Percentiles rank a stretch among this genome's conserved stretches.
Conservation (phyloP, 805 yeast genomes). For the Hanseniaspora clermontiae region DNA sequence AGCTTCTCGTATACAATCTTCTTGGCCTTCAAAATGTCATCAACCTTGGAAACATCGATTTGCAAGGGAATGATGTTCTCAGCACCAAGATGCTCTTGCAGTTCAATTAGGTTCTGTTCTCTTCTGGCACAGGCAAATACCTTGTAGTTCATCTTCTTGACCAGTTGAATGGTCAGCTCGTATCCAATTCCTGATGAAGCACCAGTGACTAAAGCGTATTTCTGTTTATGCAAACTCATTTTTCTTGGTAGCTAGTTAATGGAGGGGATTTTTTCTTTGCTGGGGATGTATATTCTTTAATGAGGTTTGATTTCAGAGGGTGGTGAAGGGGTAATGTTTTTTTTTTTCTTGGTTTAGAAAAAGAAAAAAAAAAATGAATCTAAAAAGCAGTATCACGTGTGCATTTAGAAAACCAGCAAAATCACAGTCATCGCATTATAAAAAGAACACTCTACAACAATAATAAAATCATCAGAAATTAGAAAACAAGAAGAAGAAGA, state of each 20-base stretch:
- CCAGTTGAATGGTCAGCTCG: constrained; percentile 34
- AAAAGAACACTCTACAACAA: too few relatives aligned
- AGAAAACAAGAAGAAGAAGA: too few relatives aligned
- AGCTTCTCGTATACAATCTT: constrained; percentile 29
- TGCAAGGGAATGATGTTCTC: constrained; percentile 31
- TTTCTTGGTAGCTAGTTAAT: neutral
- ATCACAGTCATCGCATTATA: too few relatives aligned
- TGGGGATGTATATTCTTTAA: too few relatives aligned
- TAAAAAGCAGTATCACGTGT: too few relatives aligned
- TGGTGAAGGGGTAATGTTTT: too few relatives aligned
- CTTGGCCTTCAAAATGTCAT: constrained; percentile 36
- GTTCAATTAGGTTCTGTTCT: constrained; percentile 38
- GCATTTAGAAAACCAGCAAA: too few relatives aligned
- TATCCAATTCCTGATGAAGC: constrained; percentile 51
- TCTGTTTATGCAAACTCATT: constrained; percentile 16
- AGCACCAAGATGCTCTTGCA: constrained; percentile 24
- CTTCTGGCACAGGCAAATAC: constrained; percentile 71
- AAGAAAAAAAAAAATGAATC: too few relatives aligned
- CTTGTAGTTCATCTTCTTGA: constrained; percentile 39
- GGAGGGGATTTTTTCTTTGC: neutral
- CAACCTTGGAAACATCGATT: constrained; percentile 46
- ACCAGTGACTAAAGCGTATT: constrained; percentile 45
- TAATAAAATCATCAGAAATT: too few relatives aligned
- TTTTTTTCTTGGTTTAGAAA: too few relatives aligned
- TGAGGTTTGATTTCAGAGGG: too few relatives aligned